A percentile compares a stretch with the other conserved stretches of the same genome.
Evolutionary conservation across 2,329 filamentous ascomycete species (phyloP).

Genomic region (Fusarium stilboides): DNA sequence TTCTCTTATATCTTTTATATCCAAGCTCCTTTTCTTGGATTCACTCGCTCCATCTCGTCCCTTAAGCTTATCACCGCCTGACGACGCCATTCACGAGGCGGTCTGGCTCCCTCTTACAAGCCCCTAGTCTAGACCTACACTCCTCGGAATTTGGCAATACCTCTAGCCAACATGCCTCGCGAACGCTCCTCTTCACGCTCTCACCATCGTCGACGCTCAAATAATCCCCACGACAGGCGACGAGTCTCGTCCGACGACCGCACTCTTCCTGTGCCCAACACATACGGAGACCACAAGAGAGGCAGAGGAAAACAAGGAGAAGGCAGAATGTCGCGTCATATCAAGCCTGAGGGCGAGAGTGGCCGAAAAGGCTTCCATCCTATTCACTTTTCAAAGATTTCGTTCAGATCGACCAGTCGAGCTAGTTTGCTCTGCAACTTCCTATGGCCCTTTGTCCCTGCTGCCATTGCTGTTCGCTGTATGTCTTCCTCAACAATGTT

Average conservation of each 20-base stretch:
- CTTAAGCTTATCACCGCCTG: not conserved
- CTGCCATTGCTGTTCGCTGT: slow-evolving; percentile 62
- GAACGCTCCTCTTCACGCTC: slow-evolving; percentile 41
- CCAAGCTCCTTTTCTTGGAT: not conserved
- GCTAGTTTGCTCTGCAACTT: slow-evolving; percentile 64
- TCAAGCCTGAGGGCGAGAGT: slow-evolving; percentile 59
- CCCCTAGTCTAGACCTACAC: slow-evolving; percentile 10
- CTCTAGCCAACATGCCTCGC: slow-evolving; percentile 29
- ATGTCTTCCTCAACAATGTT: slow-evolving; percentile 17
- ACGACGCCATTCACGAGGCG: slow-evolving; percentile 1
- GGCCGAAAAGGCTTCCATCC: slow-evolving; percentile 63
- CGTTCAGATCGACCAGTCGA: slow-evolving; percentile 61
- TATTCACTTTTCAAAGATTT: slow-evolving; percentile 60
- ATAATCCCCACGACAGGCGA: slow-evolving; percentile 28
- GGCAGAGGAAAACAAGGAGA: slow-evolving; percentile 8
- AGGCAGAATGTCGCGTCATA: slow-evolving; percentile 32
- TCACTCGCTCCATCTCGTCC: not conserved
- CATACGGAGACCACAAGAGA: slow-evolving; percentile 41
- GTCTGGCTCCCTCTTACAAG: slow-evolving; percentile 1
- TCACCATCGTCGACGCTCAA: slow-evolving; percentile 30
- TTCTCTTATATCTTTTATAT: slow-evolving; percentile 5
- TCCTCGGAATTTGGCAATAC: slow-evolving; percentile 7
- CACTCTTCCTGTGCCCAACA: slow-evolving; percentile 50
- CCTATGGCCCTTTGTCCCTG: slow-evolving; percentile 66
- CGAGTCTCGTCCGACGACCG: slow-evolving; percentile 27